Evolutionary conservation across 169 alveolate genomes (phyloP), one percentile per base, ranked within the genome.

Genomic region (Miamiensis avidus): DNA sequence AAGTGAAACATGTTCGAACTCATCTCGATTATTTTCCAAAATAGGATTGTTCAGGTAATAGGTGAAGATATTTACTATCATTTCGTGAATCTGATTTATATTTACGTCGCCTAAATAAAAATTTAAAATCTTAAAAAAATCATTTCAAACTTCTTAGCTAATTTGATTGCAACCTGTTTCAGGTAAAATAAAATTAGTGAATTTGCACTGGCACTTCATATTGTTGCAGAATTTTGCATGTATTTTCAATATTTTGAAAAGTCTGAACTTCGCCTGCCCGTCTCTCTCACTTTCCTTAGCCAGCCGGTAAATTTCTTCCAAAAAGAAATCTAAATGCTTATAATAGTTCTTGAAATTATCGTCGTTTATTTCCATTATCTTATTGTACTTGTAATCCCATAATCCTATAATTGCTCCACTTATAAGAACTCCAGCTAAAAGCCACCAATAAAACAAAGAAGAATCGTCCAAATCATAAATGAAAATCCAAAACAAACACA

Each of bases 1-100:
- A n/a, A 79, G 34, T 0, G 77, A 49, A 16, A 79, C n/a, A 79
- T 79, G 84, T 64, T 79, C 84, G 65, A 79, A 79, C 64, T 79
- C 25, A 31, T 75, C 82, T 77, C 74, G 31, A 34, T 77, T 69
- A 33, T 33, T 77, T 33, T 77, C 28, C 0, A 31, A 20, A 49
- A 49, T 4, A 11, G 4, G 4, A 49, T 49, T 49, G 69, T 49
- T 49, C 20, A 49, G 4, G 20, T 49, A 49, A 20, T 49, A 49
- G 20, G 4, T 49, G 20, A 49, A 49, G 4, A 49, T 49, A 49
- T 49, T 49, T 4, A 49, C 20, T 11, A 49, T 49, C 69, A 49
- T 11, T 49, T 49, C 69, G 26, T 49, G 20, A 49, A 49, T 49
- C 69, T 49, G 20, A 11, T 49, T 4, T 20, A 11, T 11, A 49